Evolutionary conservation across 202 grass and related monocot species (phyloP).

Genomic region (Musa balbisiana): DNA sequence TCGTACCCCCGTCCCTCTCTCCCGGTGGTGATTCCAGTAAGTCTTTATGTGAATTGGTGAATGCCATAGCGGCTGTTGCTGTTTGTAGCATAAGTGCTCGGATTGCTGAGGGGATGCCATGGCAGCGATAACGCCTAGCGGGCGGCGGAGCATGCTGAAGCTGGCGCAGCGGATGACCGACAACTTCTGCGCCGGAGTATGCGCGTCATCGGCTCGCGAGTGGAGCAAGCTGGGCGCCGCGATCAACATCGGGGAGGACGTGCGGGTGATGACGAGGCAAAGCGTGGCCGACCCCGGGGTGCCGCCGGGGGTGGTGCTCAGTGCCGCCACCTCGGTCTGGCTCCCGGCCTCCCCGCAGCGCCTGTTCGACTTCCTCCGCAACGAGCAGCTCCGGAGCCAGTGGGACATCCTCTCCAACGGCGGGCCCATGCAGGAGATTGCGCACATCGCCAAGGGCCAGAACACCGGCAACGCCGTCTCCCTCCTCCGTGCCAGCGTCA

Average conservation of each 20-base stretch:
- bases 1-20: constrained; percentile 49
- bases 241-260: constrained; percentile 54
- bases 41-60: not conserved
- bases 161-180: constrained; percentile 68
- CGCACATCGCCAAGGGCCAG: constrained; percentile 70
- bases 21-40: constrained; percentile 26
- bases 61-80: not conserved
- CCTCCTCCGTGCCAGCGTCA: constrained; percentile 66
- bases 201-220: constrained; percentile 70
- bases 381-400: constrained; percentile 47
- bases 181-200: constrained; percentile 78
- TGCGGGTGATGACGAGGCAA: constrained; percentile 56
- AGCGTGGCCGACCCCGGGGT: constrained; percentile 75
- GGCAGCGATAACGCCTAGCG: constrained; percentile 38
- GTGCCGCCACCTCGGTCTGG: constrained; percentile 86
- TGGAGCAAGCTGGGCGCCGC: constrained; percentile 65
- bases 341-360: constrained; percentile 45
- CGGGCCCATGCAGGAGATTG: constrained; percentile 75
- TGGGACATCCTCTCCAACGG: constrained; percentile 94
- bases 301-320: constrained; percentile 73
- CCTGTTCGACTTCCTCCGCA: constrained; percentile 73
- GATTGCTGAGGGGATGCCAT: not conserved
- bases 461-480: constrained; percentile 69
- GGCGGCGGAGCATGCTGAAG: constrained; percentile 81
- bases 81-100: too few species aligned